Percentiles rank a stretch among this genome's conserved stretches.
Conservation (phyloP, 2,329 filamentous ascomycete genomes). For the Exophiala aquamarina region DNA sequence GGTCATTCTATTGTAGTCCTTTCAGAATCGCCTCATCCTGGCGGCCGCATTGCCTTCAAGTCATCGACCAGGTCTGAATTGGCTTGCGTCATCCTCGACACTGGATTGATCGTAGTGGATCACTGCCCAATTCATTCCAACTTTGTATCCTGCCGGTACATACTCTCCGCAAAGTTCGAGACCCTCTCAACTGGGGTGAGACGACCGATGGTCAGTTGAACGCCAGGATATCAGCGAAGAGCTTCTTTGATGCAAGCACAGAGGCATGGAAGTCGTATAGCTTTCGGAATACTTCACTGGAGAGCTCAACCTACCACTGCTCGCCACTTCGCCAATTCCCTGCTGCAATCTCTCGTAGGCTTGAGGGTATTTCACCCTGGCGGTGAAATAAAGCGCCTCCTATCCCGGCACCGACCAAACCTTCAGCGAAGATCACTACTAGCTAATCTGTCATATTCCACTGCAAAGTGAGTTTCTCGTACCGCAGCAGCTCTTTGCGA, state of each 20-base stretch:
- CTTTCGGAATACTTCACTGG: constrained; percentile 20
- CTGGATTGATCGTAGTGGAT: constrained; percentile 23
- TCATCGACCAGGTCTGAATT: constrained; percentile 29
- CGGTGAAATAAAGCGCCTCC: no score
- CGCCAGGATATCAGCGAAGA: constrained; percentile 24
- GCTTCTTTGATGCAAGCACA: constrained; percentile 26
- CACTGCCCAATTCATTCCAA: constrained; percentile 26
- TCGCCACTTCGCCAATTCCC: constrained; percentile 15
- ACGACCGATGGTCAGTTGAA: constrained; percentile 28
- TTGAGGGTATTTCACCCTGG: constrained; percentile 45
- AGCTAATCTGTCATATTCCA: no score
- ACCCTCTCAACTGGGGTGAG: constrained; percentile 22
- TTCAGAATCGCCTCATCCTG: no score
- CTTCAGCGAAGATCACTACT: no score
- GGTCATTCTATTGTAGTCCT: no score
- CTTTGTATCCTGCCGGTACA: constrained; percentile 17
- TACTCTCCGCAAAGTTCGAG: constrained; percentile 17
- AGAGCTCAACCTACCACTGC: constrained; percentile 9
- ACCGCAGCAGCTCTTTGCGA: no score
- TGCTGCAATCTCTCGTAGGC: constrained; percentile 13
- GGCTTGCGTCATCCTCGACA: constrained; percentile 28
- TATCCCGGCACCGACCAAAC: no score
- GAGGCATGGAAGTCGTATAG: constrained; percentile 19
- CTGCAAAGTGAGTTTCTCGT: no score
- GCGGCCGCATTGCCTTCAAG: constrained; percentile 16